These are phyloP conservation scores for Orbilia quercus DNA, from an alignment of 2,329 filamentous ascomycete genomes.

Conservation along the genomic window DNA sequence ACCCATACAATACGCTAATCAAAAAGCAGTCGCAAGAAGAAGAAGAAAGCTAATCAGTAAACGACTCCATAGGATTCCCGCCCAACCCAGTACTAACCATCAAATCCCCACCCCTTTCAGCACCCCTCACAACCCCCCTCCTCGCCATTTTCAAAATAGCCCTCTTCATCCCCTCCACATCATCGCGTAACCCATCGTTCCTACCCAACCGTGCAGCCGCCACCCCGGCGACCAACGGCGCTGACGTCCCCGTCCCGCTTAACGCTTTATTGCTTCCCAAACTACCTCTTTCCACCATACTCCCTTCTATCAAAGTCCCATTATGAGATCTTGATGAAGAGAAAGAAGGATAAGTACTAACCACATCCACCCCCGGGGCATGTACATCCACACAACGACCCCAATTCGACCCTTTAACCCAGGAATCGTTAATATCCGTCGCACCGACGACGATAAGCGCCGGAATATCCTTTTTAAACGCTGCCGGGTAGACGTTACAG, in stretches of 20 bases:
- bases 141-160: conserved; percentile 44
- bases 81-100: conserved; percentile 29
- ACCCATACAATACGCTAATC: too few relatives aligned
- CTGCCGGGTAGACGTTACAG: conserved; percentile 61
- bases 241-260: conserved; percentile 67
- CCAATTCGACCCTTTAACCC: conserved; percentile 66
- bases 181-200: conserved; percentile 43
- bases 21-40: not conserved
- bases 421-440: conserved; percentile 61
- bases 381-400: conserved; percentile 69
- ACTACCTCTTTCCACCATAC: too few relatives aligned
- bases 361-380: conserved; percentile 65
- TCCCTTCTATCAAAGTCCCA: too few relatives aligned
- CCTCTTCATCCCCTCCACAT: conserved; percentile 58
- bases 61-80: conserved; percentile 26
- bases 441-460: conserved; percentile 64
- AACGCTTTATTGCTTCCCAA: too few relatives aligned
- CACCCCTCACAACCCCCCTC: conserved; percentile 45
- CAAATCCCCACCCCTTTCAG: conserved; percentile 46
- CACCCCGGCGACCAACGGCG: conserved; percentile 66
- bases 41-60: not conserved
- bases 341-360: conserved; percentile 13
- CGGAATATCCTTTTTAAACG: conserved; percentile 62
- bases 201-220: conserved; percentile 57
- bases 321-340: too few relatives aligned